phyloP scores from a whole-genome alignment of 768 basidiomycete genomes.

The Phylloporus sp. region DNA sequence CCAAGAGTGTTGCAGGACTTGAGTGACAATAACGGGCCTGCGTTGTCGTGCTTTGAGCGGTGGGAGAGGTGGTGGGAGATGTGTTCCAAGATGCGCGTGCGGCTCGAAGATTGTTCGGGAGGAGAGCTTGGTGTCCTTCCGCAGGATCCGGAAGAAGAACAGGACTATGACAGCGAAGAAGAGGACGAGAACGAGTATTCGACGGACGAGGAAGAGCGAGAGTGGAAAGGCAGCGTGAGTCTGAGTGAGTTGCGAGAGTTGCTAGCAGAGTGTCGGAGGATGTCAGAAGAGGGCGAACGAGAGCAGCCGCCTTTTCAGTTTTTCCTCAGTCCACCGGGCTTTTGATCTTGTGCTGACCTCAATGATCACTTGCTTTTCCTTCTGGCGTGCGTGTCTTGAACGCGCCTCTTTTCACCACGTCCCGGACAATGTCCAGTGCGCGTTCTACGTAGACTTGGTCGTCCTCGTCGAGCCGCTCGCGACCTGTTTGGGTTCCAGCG shows the following conservation, averaged over 20 bases:
- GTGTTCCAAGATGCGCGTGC: conserved; percentile 44
- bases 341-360: background rate
- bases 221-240: conserved; percentile 22
- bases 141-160: conserved; percentile 29
- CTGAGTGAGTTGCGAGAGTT: conserved; percentile 49
- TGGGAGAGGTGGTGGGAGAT: conserved; percentile 70
- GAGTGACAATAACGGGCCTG: conserved; percentile 49
- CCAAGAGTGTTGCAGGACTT: conserved; percentile 51
- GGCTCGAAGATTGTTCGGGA: conserved; percentile 76
- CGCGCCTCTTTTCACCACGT: conserved; percentile 54
- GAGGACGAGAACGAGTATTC: conserved; percentile 31
- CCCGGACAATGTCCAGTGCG: conserved; percentile 48
- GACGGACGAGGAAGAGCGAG: conserved; percentile 32
- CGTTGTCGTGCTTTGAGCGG: conserved; percentile 38
- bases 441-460: conserved; percentile 27
- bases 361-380: conserved; percentile 46
- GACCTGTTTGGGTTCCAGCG: conserved; percentile 14
- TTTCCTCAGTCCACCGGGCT: conserved; percentile 6
- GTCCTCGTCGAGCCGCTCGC: conserved; percentile 22
- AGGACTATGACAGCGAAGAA: conserved; percentile 31
- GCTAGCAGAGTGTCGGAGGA: conserved; percentile 52
- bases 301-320: conserved; percentile 24
- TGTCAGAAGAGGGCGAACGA: conserved; percentile 31
- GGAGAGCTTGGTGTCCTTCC: conserved; percentile 46
- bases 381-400: conserved; percentile 74